Conservation (phyloP, 306 rosid genomes). For the Argentina anserina region DNA sequence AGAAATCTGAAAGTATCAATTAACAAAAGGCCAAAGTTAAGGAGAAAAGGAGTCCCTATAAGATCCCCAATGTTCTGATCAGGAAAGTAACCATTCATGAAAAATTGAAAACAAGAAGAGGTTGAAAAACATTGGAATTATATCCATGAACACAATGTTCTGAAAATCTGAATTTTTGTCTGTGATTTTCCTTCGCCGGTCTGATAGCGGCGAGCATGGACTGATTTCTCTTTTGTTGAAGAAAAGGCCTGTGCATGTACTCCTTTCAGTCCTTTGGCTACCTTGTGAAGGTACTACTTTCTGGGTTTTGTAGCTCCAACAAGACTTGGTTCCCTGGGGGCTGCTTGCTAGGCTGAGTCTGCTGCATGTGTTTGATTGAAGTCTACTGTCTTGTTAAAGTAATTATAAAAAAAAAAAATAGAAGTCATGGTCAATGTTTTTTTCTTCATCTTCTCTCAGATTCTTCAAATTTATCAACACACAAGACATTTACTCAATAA, state of each 20-base stretch:
- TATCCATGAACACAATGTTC: not conserved
- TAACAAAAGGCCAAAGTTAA: slow-evolving; percentile 13
- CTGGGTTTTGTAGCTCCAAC: too few relatives aligned
- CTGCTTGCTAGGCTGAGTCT: too few relatives aligned
- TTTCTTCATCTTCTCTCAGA: too few relatives aligned
- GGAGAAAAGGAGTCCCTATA: slow-evolving; percentile 29
- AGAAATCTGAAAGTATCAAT: not conserved
- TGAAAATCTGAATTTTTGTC: not conserved
- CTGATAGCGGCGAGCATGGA: not conserved
- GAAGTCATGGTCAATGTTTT: too few relatives aligned
- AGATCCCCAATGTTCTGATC: slow-evolving; percentile 29
- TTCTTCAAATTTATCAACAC: too few relatives aligned
- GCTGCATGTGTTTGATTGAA: not conserved
- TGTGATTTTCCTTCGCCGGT: not conserved
- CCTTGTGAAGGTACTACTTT: too few relatives aligned
- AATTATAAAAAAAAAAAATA: too few relatives aligned
- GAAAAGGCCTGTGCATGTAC: not conserved
- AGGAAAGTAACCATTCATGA: not conserved
- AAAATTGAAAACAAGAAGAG: not conserved
- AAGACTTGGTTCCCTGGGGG: too few relatives aligned
- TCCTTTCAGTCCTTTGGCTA: too few relatives aligned
- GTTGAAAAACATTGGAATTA: not conserved
- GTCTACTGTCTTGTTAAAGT: not conserved
- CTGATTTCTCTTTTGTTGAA: not conserved
- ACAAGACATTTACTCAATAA: too few relatives aligned